These are phyloP conservation scores for Gyrodon lividus DNA, from an alignment of 768 basidiomycete species.

Conservation along the genomic window DNA sequence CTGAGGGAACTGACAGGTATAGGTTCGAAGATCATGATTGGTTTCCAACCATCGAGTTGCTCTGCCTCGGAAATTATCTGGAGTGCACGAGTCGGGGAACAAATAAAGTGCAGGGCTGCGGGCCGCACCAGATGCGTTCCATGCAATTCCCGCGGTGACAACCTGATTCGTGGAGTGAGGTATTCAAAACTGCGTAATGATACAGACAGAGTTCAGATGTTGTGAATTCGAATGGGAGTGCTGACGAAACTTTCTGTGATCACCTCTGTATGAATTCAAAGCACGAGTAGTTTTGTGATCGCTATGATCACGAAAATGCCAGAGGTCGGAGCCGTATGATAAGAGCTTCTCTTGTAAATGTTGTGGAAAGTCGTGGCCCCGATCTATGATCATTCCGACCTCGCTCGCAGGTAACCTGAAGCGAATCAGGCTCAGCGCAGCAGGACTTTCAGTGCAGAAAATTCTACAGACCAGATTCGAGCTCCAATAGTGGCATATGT, in stretches of 20 bases:
- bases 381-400: constrained; percentile 84
- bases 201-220: constrained; percentile 7
- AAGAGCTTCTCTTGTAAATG: constrained; percentile 54
- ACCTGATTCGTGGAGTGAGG: constrained; percentile 64
- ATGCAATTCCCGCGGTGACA: constrained; percentile 68
- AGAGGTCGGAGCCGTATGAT: constrained; percentile 71
- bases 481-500: constrained; percentile 80
- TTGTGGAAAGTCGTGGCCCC: constrained; percentile 71
- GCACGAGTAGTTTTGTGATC: constrained; percentile 64
- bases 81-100: constrained; percentile 72
- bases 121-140: constrained; percentile 52
- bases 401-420: constrained; percentile 61
- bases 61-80: constrained; percentile 65
- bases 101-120: constrained; percentile 74
- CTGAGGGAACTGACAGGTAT: constrained; percentile 60
- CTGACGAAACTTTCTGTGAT: constrained; percentile 57
- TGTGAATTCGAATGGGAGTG: constrained; percentile 1
- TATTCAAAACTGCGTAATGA: constrained; percentile 66
- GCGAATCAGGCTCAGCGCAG: not conserved
- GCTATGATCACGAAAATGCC: constrained; percentile 67
- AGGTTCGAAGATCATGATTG: constrained; percentile 78
- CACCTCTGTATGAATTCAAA: constrained; percentile 72
- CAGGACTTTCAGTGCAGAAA: not conserved
- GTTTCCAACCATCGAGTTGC: constrained; percentile 55
- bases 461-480: constrained; percentile 62